A percentile compares a stretch with the other conserved stretches of the same genome.
Conservation (phyloP, 2,329 filamentous ascomycete genomes). For the Ophiocordyceps camponoti-saundersi region DNA sequence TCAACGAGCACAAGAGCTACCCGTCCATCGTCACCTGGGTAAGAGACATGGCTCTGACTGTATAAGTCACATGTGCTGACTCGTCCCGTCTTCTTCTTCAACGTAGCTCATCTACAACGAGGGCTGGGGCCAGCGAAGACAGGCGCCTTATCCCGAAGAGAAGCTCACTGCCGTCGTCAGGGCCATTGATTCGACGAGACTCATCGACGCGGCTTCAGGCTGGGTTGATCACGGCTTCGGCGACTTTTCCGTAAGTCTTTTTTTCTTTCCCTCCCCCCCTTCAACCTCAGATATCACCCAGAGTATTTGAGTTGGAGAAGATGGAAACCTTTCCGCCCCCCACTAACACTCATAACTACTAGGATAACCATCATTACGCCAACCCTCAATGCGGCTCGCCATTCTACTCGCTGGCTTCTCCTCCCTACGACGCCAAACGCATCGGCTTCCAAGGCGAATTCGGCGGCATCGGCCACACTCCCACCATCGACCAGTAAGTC, state of each 20-base stretch:
- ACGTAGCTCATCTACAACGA: conserved; percentile 50
- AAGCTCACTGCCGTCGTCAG: conserved; percentile 36
- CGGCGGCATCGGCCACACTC: conserved; percentile 50
- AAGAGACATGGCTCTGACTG: too few relatives aligned
- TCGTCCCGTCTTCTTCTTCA: not conserved
- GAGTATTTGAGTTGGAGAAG: too few relatives aligned
- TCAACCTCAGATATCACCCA: too few relatives aligned
- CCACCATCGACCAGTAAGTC: conserved; percentile 40
- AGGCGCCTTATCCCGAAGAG: conserved; percentile 35
- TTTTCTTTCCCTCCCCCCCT: too few relatives aligned
- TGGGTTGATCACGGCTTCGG: conserved; percentile 54
- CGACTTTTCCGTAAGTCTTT: conserved; percentile 30
- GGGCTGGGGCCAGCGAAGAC: conserved; percentile 46
- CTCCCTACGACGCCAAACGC: conserved; percentile 37
- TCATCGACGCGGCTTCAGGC: conserved; percentile 45
- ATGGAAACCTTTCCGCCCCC: too few relatives aligned
- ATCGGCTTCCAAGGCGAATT: conserved; percentile 59
- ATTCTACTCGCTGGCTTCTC: conserved; percentile 41
- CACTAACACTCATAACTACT: too few relatives aligned
- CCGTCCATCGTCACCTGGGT: conserved; percentile 50
- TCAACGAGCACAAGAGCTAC: conserved; percentile 47
- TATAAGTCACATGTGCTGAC: too few relatives aligned
- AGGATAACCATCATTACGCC: conserved; percentile 58
- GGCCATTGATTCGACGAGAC: conserved; percentile 42
- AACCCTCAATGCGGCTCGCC: conserved; percentile 55